Base-by-base conservation (phyloP, 1,284 basidiomycete genomes). In the Vanrija pseudolonga region DNA sequence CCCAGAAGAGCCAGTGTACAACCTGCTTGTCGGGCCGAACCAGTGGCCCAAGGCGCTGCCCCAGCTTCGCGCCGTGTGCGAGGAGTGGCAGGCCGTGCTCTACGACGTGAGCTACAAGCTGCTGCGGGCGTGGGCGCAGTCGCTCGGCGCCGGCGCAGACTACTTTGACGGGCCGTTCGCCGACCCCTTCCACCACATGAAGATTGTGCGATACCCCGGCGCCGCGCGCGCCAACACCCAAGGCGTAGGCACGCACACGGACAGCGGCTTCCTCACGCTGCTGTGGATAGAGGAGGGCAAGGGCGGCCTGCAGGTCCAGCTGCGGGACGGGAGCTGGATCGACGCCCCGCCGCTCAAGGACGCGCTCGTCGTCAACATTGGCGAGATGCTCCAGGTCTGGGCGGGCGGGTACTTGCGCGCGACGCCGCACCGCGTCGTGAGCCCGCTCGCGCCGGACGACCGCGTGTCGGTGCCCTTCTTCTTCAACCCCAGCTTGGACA, bases 361-460 rank as follows among this genome's bases (percentile, higher is more conserved):
- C 3, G 87, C 87, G 2, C 85, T 89, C 60, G 85, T 90, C 7
- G 77, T 84, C 26, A 83, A 82, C 61, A 82, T 88, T 47, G 87
- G 86, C 1, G 87, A 87, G 45, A 65, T 68, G 57, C 59, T 63
- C 47, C 60, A 66, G 39, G 3, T 18, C 9, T n/a, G n/a, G 9
- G 19, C 39, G n/a, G n/a, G 19, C n/a, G 39, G 39, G 19, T 40
- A 40, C 15, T n/a, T 40, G n/a, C n/a, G 19, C n/a, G 39, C 39
- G n/a, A 40, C 39, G n/a, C n/a, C 17, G 19, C 39, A 40, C 39
- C 39, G 39, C 19, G 39, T 40, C 39, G 12, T 40, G 9, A 19
- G n/a, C 7, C 39, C 39, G 7, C n/a, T 20, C n/a, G 39, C 39
- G n/a, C 39, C 39, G n/a, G 39, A 5, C 6, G 19, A n/a, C 7